Base-by-base conservation (phyloP, 164 flowering plant genomes). In the Brasenia schreberi region DNA sequence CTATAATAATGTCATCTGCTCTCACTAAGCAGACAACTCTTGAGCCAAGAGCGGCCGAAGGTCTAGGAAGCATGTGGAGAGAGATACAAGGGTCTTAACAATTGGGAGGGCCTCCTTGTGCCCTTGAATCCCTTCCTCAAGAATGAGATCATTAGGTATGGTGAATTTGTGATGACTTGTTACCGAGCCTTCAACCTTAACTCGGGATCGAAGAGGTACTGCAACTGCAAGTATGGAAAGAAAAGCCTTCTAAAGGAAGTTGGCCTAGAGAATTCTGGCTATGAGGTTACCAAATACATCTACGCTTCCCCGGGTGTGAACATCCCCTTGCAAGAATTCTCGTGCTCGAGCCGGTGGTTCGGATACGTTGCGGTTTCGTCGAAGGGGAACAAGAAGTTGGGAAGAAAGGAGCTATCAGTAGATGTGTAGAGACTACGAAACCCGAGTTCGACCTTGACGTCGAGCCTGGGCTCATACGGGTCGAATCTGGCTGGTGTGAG, bases 171-270 rank as follows among this genome's bases (percentile, higher is more conserved):
- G 0, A 63, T 70, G 0, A 89, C 92, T 0, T 86, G 89, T 52
- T 90, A 90, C 75, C 77, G 86, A 61, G 94, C 87, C 0, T 90
- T 90, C 64, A 88, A 90, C 49, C 84, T 87, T 7, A 80, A 90
- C 64, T 81, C 90, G 17, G 64, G 6, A 72, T 87, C 94, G 2
- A 85, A 76, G 43, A 72, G 92, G 1, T 85, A 84, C 84, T 68
- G 85, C 71, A 82, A 78, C 16, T 87, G 97, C 79, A 87, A 86
- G 82, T 87, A 80, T 45, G 89, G 90, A 11, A 83, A 78, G 76
- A 74, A 69, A 33, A 77, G 23, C 71, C 68, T 90, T 83, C 39
- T 90, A 2, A 58, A 9, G n/a, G 77, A 78, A 67, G 84, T 82
- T 0, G 92, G 92, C 0, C 66, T 86, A 80, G 79, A 62, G 5